A percentile compares a stretch with the other conserved stretches of the same genome.
Evolutionary conservation across 768 basidiomycete species (phyloP).

Genomic region (Mycena kentingensis): DNA sequence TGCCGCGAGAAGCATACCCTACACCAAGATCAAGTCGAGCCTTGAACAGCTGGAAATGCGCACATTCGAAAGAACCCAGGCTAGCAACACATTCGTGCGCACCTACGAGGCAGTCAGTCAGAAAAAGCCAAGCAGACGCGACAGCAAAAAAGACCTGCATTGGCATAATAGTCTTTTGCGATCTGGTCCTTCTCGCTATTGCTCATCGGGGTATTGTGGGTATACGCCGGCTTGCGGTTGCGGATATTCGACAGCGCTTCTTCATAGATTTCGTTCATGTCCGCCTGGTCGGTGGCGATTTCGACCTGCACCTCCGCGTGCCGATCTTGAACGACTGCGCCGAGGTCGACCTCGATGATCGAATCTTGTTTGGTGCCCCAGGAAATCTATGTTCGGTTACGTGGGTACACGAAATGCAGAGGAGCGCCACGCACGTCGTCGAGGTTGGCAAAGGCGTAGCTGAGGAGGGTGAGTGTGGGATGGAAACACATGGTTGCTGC

Average conservation of each 20-base stretch:
- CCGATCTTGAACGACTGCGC: conserved; percentile 78
- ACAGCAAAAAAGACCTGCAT: conserved; percentile 42
- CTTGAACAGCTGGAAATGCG: conserved; percentile 22
- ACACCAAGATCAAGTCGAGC: neutral
- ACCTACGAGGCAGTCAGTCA: too few species aligned
- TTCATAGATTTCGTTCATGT: conserved; percentile 82
- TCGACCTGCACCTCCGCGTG: conserved; percentile 86
- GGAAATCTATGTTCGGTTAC: conserved; percentile 56
- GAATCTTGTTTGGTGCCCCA: conserved; percentile 97
- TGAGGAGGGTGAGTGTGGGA: conserved; percentile 31
- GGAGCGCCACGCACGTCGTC: conserved; percentile 63
- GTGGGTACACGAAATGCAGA: conserved; percentile 4
- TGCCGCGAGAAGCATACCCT: conserved; percentile 38
- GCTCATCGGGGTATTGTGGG: conserved; percentile 36
- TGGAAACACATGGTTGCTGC: conserved; percentile 3
- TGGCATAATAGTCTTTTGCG: conserved; percentile 86
- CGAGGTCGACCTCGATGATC: conserved; percentile 72
- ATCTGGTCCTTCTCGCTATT: conserved; percentile 69
- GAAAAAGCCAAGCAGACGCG: too few species aligned
- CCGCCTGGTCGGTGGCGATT: conserved; percentile 77
- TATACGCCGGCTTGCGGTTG: conserved; percentile 44
- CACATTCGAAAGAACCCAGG: conserved; percentile 87
- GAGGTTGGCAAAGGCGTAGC: conserved; percentile 84
- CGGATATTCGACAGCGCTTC: conserved; percentile 79
- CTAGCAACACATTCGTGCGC: conserved; percentile 71